Conservation (phyloP, 2,329 filamentous ascomycete genomes). For the Colletotrichum lini region DNA sequence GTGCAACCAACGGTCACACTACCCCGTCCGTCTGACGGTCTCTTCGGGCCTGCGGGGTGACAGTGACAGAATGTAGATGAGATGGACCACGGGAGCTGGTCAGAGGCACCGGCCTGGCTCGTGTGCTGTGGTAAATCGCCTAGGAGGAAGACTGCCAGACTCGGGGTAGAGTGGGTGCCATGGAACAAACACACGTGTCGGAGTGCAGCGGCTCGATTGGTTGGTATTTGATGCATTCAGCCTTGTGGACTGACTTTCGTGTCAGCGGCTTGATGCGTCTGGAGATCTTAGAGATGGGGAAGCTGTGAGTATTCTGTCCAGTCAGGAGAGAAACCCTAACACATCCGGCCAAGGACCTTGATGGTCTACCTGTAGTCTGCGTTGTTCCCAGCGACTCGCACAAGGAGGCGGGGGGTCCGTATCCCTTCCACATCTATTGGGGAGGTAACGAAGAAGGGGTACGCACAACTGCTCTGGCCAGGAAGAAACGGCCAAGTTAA, state of each 20-base stretch:
- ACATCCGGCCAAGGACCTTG: slow-evolving; percentile 27
- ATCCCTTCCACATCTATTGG: slow-evolving; percentile 4
- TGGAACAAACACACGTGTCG: slow-evolving; percentile 32
- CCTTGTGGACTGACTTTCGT: slow-evolving; percentile 37
- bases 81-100: slow-evolving; percentile 27
- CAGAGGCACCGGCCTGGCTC: slow-evolving; percentile 22
- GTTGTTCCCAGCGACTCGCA: slow-evolving; percentile 23
- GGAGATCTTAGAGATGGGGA: slow-evolving; percentile 8
- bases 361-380: slow-evolving; percentile 14
- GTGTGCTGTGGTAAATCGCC: slow-evolving; percentile 15
- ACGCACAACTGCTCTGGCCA: not conserved
- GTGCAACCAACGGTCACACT: slow-evolving; percentile 24
- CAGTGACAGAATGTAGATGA: not conserved
- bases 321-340: slow-evolving; percentile 10
- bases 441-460: slow-evolving; percentile 10
- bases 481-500: slow-evolving; percentile 16
- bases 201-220: slow-evolving; percentile 35
- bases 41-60: not conserved
- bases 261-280: slow-evolving; percentile 15
- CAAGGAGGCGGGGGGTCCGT: slow-evolving; percentile 11
- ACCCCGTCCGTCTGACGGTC: slow-evolving; percentile 8
- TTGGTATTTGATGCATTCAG: slow-evolving; percentile 25
- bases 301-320: not conserved
- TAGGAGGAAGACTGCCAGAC: not conserved
- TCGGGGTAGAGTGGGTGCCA: slow-evolving; percentile 6